A percentile compares a stretch with the other conserved stretches of the same genome.
phyloP scores from a whole-genome alignment of 495 filamentous ascomycete genomes.

The Hyaloscypha hepaticicola region DNA sequence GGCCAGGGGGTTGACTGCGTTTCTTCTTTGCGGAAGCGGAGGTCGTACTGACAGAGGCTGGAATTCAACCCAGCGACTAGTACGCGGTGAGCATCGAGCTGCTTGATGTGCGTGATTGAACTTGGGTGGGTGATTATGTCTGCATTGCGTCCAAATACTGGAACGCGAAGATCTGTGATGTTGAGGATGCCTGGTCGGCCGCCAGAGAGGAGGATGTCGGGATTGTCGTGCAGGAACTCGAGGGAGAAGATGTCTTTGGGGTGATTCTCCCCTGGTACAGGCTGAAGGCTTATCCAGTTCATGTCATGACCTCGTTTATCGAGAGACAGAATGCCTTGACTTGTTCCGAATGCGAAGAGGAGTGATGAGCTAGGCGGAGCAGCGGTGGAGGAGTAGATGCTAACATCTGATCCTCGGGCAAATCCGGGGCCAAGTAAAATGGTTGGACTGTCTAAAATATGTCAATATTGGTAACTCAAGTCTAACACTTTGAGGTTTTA shows the following conservation, averaged over 20 bases:
- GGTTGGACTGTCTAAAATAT: not conserved
- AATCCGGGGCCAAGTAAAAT: conserved; percentile 4
- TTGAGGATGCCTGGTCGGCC: conserved; percentile 22
- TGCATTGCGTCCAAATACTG: not conserved
- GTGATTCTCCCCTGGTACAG: not conserved
- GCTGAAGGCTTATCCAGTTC: conserved; percentile 15
- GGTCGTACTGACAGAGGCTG: conserved; percentile 30
- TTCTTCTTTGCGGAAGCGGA: conserved; percentile 27
- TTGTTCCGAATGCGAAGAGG: conserved; percentile 29
- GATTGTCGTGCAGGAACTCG: conserved; percentile 21
- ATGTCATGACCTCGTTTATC: conserved; percentile 16
- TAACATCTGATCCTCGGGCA: conserved; percentile 10
- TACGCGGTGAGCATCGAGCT: conserved; percentile 24
- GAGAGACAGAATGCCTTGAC: conserved; percentile 20
- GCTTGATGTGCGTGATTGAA: conserved; percentile 31
- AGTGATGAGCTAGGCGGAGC: conserved; percentile 16
- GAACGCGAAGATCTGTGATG: conserved; percentile 27
- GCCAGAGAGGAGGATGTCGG: conserved; percentile 27
- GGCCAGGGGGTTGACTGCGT: not conserved
- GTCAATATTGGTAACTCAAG: not conserved
- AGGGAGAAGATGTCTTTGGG: conserved; percentile 26
- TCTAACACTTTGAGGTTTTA: too few relatives aligned
- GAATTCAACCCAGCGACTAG: conserved; percentile 30
- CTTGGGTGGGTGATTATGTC: conserved; percentile 27
- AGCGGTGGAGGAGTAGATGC: conserved; percentile 20